Percentiles rank a stretch among this genome's conserved stretches.
Evolutionary conservation across 2,329 filamentous ascomycete genomes (phyloP).

Genomic region (Diaporthe citri): DNA sequence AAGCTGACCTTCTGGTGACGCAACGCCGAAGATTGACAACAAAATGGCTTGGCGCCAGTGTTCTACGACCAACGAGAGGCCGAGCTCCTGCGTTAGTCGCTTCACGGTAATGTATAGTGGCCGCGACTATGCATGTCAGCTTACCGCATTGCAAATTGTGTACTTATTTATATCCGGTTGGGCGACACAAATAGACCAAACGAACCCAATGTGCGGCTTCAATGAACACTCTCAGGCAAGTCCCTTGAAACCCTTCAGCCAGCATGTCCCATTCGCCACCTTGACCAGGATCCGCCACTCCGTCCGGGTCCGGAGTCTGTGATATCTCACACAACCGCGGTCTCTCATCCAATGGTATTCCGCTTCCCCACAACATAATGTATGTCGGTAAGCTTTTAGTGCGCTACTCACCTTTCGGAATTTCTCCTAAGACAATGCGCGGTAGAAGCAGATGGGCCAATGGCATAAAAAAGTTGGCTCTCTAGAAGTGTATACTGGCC

Average conservation of each 20-base stretch:
- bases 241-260: background rate
- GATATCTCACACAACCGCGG: background rate
- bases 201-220: background rate
- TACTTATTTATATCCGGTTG: constrained; percentile 19
- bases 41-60: constrained; percentile 1
- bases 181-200: constrained; percentile 23
- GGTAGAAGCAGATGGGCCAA: background rate
- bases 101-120: background rate
- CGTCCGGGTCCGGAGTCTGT: background rate
- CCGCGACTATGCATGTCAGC: constrained; percentile 31
- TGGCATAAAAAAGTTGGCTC: too few relatives aligned
- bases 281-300: background rate
- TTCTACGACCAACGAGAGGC: background rate
- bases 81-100: constrained; percentile 17
- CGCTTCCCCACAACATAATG: background rate
- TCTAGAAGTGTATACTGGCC: too few relatives aligned
- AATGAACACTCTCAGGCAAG: background rate
- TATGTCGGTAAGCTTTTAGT: background rate
- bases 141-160: constrained; percentile 3
- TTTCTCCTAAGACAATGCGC: background rate
- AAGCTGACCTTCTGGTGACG: constrained; percentile 11
- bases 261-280: background rate
- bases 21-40: background rate
- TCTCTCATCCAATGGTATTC: background rate
- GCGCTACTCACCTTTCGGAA: background rate